A percentile compares a stretch with the other conserved stretches of the same genome.
phyloP scores from a whole-genome alignment of 495 filamentous ascomycete species.

The Terfezia boudieri region DNA sequence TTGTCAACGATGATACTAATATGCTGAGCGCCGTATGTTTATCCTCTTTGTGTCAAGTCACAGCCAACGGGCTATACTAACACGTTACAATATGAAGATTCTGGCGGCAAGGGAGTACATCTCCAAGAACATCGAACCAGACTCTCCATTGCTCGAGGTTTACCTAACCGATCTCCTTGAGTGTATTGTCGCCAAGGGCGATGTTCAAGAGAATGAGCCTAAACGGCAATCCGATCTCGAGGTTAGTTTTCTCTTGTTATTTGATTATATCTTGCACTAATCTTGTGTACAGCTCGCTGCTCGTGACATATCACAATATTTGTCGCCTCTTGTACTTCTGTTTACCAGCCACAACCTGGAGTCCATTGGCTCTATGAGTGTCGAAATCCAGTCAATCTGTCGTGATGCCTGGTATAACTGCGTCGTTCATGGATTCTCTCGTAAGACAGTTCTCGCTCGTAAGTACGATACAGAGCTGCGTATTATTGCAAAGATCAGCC shows the following conservation, averaged over 20 bases:
- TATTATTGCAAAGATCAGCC: slow-evolving; percentile 62
- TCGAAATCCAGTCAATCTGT: slow-evolving; percentile 42
- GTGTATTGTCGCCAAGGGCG: slow-evolving; percentile 71
- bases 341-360: slow-evolving; percentile 28
- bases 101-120: slow-evolving; percentile 56
- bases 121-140: slow-evolving; percentile 38
- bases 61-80: slow-evolving; percentile 16
- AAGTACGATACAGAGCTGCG: slow-evolving; percentile 49
- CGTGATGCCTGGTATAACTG: slow-evolving; percentile 97
- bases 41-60: slow-evolving; percentile 1
- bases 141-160: slow-evolving; percentile 49
- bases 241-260: slow-evolving; percentile 4
- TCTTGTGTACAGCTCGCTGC: slow-evolving; percentile 57
- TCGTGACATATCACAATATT: slow-evolving; percentile 59
- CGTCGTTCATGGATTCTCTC: slow-evolving; percentile 73
- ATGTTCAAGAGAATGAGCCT: slow-evolving; percentile 29
- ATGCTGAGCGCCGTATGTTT: slow-evolving; percentile 39
- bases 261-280: slow-evolving; percentile 20
- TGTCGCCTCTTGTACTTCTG: slow-evolving; percentile 46
- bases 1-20: slow-evolving; percentile 37
- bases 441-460: slow-evolving; percentile 41
- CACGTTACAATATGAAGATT: slow-evolving; percentile 24
- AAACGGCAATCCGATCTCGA: slow-evolving; percentile 24
- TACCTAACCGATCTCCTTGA: slow-evolving; percentile 71
- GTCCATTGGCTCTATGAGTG: slow-evolving; percentile 29